phyloP scores from a whole-genome alignment of 2,329 filamentous ascomycete genomes.

The Plenodomus tracheiphilus region DNA sequence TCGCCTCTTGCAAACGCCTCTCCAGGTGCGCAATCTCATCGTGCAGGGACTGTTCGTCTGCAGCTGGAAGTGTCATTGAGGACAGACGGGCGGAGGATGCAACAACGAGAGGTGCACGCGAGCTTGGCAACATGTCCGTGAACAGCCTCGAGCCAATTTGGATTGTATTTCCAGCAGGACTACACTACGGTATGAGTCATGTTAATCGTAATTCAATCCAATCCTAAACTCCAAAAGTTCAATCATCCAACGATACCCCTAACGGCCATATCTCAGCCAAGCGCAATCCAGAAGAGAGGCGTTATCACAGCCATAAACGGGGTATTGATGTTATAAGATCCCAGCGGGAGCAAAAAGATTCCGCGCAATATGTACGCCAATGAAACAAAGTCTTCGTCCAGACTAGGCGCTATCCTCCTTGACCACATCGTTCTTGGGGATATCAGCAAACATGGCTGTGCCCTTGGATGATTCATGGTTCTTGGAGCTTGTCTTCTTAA shows the following conservation, averaged over 20 bases:
- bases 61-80: slow-evolving; percentile 30
- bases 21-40: slow-evolving; percentile 65
- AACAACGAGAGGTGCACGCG: slow-evolving; percentile 5
- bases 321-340: background rate
- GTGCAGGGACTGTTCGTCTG: slow-evolving; percentile 35
- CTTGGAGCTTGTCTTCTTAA: slow-evolving; percentile 47
- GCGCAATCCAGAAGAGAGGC: background rate
- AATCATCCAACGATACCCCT: slow-evolving; percentile 2
- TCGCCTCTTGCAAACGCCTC: slow-evolving; percentile 51
- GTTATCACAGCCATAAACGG: background rate
- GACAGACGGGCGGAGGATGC: slow-evolving; percentile 13
- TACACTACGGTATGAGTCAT: slow-evolving; percentile 10
- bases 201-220: slow-evolving; percentile 10
- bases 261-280: background rate
- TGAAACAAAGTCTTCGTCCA: background rate
- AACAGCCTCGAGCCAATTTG: slow-evolving; percentile 1
- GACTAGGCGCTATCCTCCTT: slow-evolving; percentile 6
- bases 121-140: slow-evolving; percentile 26
- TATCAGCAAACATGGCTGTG: slow-evolving; percentile 42
- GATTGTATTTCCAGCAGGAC: background rate
- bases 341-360: background rate
- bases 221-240: slow-evolving; percentile 1
- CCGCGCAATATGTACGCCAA: slow-evolving; percentile 3
- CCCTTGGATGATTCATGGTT: slow-evolving; percentile 43
- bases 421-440: slow-evolving; percentile 31